phyloP scores from a whole-genome alignment of 2,329 filamentous ascomycete species.

The Diaporthe citriasiana region DNA sequence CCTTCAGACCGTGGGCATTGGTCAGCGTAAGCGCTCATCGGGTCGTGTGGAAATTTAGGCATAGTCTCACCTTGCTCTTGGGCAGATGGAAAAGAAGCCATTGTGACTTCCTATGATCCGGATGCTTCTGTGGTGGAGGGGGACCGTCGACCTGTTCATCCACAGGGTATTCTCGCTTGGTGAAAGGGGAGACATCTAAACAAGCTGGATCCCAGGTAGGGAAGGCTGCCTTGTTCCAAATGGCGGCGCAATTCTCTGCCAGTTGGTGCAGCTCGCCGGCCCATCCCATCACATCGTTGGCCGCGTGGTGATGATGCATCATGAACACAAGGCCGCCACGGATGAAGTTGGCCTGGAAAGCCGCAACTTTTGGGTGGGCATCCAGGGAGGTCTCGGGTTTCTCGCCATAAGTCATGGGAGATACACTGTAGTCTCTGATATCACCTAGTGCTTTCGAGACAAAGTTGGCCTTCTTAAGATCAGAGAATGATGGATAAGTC shows the following conservation, averaged over 20 bases:
- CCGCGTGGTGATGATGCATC: slow-evolving; percentile 55
- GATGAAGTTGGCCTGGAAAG: slow-evolving; percentile 46
- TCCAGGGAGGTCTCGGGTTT: slow-evolving; percentile 52
- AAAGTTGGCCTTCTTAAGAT: slow-evolving; percentile 55
- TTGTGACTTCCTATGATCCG: slow-evolving; percentile 46
- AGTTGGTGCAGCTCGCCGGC: slow-evolving; percentile 54
- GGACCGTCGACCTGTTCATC: slow-evolving; percentile 52
- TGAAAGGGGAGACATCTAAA: slow-evolving; percentile 54
- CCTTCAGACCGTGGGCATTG: slow-evolving; percentile 28
- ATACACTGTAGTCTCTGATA: slow-evolving; percentile 52
- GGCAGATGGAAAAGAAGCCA: slow-evolving; percentile 59
- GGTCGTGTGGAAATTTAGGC: no score
- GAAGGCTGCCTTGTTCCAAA: slow-evolving; percentile 44
- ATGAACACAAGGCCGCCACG: slow-evolving; percentile 6
- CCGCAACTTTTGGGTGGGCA: slow-evolving; percentile 51
- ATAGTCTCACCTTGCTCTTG: slow-evolving; percentile 53
- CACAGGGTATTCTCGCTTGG: slow-evolving; percentile 41
- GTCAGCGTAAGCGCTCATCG: neutral
- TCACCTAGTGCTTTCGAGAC: slow-evolving; percentile 51
- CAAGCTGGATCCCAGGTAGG: slow-evolving; percentile 54
- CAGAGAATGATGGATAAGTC: slow-evolving; percentile 54
- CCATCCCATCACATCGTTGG: slow-evolving; percentile 60
- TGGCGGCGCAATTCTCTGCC: slow-evolving; percentile 56
- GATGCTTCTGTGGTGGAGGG: slow-evolving; percentile 47
- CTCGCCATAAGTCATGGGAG: slow-evolving; percentile 53